Evolutionary conservation across 306 rosid species (phyloP).

Genomic region (Ceratonia siliqua): DNA sequence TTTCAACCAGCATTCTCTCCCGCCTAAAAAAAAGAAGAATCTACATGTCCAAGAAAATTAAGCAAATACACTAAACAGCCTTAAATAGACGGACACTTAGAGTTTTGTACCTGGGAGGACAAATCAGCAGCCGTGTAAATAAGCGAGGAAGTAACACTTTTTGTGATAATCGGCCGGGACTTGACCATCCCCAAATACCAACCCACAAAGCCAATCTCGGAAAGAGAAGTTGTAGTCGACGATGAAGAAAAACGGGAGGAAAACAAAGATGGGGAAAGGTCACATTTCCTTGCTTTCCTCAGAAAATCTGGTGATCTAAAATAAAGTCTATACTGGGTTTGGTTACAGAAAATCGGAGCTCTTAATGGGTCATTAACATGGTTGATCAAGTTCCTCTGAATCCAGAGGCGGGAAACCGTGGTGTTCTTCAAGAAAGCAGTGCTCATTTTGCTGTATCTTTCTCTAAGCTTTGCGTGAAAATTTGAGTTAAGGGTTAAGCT

Average conservation of each 20-base stretch:
- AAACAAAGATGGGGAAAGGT: constrained; percentile 39
- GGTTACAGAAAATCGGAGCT: constrained; percentile 22
- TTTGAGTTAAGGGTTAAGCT: not conserved
- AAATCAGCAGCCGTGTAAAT: constrained; percentile 69
- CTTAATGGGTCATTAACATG: not conserved
- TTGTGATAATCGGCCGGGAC: constrained; percentile 54
- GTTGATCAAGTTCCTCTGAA: constrained; percentile 12
- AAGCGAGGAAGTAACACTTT: constrained; percentile 57
- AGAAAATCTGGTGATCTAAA: constrained; percentile 43
- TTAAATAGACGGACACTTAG: too few relatives aligned
- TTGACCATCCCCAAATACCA: constrained; percentile 69
- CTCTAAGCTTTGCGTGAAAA: not conserved
- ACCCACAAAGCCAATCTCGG: constrained; percentile 47
- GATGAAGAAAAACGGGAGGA: constrained; percentile 45
- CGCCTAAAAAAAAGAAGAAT: not conserved
- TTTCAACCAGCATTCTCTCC: not conserved
- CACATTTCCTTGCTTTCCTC: constrained; percentile 42
- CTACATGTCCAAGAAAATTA: not conserved
- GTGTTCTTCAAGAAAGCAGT: constrained; percentile 31
- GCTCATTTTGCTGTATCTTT: constrained; percentile 20
- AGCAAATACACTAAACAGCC: not conserved
- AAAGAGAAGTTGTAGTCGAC: not conserved
- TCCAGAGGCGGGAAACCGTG: constrained; percentile 23
- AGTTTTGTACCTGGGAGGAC: constrained; percentile 58
- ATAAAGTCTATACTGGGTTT: constrained; percentile 33